phyloP scores from a whole-genome alignment of 2,329 filamentous ascomycete genomes.

The Tolypocladium endophyticum region DNA sequence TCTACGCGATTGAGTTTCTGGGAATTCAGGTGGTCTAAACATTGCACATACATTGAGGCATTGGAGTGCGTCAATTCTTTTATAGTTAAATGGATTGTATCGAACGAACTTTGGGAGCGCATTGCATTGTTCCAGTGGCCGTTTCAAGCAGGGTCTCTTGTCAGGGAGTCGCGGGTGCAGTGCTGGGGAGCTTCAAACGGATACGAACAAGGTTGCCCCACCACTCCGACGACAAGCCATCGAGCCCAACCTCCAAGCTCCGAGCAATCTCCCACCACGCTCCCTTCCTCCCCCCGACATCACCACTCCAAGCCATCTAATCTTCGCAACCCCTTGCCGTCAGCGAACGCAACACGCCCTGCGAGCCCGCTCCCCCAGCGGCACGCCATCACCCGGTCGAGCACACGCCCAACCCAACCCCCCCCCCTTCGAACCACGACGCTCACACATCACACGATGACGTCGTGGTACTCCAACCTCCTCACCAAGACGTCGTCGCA shows the following conservation, averaged over 20 bases:
- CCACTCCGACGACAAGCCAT: background rate
- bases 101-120: background rate
- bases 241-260: background rate
- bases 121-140: background rate
- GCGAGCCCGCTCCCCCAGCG: background rate
- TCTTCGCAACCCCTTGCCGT: background rate
- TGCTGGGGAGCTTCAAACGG: background rate
- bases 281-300: background rate
- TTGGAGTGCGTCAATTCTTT: background rate
- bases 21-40: background rate
- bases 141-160: background rate
- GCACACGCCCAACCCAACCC: background rate
- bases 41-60: background rate
- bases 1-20: background rate
- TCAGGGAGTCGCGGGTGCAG: background rate
- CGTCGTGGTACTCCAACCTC: conserved; percentile 72
- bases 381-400: background rate
- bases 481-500: conserved; percentile 55
- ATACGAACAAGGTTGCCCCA: background rate
- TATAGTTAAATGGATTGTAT: background rate
- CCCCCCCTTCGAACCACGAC: background rate
- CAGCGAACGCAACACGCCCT: background rate
- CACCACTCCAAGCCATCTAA: background rate
- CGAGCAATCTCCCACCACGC: background rate
- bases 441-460: conserved; percentile 37